phyloP scores from a whole-genome alignment of 495 filamentous ascomycete genomes.

The Neurospora tetrasperma region DNA sequence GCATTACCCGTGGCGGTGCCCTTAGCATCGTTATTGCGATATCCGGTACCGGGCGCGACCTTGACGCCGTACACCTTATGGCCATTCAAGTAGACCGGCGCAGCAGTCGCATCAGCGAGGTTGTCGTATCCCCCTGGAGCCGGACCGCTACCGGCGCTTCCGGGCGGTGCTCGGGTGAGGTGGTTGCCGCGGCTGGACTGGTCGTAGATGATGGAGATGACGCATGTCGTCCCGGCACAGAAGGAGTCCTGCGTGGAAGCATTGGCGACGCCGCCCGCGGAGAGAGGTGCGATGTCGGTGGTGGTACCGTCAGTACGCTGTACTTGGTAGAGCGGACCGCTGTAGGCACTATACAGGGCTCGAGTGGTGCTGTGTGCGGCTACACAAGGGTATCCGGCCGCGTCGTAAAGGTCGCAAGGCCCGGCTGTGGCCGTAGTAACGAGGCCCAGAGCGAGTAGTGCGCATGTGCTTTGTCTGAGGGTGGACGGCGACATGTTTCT shows the following conservation, averaged over 20 bases:
- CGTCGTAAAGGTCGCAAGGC: neutral
- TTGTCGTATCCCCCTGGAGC: slow-evolving; percentile 45
- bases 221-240: slow-evolving; percentile 45
- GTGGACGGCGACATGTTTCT: neutral
- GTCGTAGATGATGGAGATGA: slow-evolving; percentile 51
- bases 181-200: slow-evolving; percentile 49
- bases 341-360: slow-evolving; percentile 38
- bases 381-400: neutral
- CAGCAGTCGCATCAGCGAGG: slow-evolving; percentile 44
- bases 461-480: neutral
- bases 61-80: slow-evolving; percentile 51
- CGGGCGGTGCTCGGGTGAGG: slow-evolving; percentile 45
- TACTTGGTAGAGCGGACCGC: slow-evolving; percentile 45
- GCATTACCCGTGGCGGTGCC: slow-evolving; percentile 44
- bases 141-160: slow-evolving; percentile 39
- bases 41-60: slow-evolving; percentile 24
- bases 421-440: neutral
- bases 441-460: neutral
- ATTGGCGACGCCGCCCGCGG: slow-evolving; percentile 45
- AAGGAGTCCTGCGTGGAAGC: slow-evolving; percentile 46
- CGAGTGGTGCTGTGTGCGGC: neutral
- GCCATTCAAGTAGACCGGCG: slow-evolving; percentile 47
- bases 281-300: slow-evolving; percentile 35
- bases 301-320: slow-evolving; percentile 38
- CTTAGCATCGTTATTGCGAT: slow-evolving; percentile 35